phyloP scores from a whole-genome alignment of 1,284 basidiomycete genomes.

The Caloboletus inedulis region DNA sequence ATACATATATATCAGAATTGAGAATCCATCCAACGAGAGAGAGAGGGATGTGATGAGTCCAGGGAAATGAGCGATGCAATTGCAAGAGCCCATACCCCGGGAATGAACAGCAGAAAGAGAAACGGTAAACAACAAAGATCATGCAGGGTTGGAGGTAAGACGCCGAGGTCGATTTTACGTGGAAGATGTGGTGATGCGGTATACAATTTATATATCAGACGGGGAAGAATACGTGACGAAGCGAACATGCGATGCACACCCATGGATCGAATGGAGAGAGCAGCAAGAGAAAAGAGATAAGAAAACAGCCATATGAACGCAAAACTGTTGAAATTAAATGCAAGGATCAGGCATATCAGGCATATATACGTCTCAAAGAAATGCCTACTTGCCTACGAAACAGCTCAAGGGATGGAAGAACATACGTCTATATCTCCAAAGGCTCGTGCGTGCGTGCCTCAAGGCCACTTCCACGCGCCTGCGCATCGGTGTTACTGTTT shows the following conservation, averaged over 20 bases:
- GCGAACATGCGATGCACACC: slow-evolving; percentile 8
- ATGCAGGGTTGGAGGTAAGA: slow-evolving; percentile 4
- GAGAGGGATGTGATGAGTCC: not conserved
- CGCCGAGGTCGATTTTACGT: slow-evolving; percentile 17
- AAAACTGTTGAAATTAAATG: slow-evolving; percentile 20
- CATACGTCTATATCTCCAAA: slow-evolving; percentile 63
- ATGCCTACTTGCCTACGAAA: slow-evolving; percentile 24
- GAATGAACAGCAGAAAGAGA: not conserved
- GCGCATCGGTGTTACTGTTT: slow-evolving; percentile 45
- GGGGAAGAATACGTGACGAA: slow-evolving; percentile 2
- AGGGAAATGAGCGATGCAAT: slow-evolving; percentile 1
- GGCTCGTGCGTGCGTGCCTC: slow-evolving; percentile 81
- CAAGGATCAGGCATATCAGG: slow-evolving; percentile 24
- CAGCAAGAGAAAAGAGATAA: not conserved
- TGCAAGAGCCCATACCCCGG: not conserved
- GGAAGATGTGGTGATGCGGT: slow-evolving; percentile 24
- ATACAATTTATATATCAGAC: slow-evolving; percentile 28
- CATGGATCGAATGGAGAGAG: slow-evolving; percentile 10
- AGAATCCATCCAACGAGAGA: slow-evolving; percentile 14
- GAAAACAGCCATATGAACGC: slow-evolving; percentile 10
- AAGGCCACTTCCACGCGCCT: slow-evolving; percentile 57
- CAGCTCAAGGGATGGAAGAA: not conserved
- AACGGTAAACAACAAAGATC: not conserved
- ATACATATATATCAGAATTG: slow-evolving; percentile 23
- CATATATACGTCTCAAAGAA: slow-evolving; percentile 22